Evolutionary conservation across 805 yeast species (phyloP).

Genomic region (Danielia reshetovae): DNA sequence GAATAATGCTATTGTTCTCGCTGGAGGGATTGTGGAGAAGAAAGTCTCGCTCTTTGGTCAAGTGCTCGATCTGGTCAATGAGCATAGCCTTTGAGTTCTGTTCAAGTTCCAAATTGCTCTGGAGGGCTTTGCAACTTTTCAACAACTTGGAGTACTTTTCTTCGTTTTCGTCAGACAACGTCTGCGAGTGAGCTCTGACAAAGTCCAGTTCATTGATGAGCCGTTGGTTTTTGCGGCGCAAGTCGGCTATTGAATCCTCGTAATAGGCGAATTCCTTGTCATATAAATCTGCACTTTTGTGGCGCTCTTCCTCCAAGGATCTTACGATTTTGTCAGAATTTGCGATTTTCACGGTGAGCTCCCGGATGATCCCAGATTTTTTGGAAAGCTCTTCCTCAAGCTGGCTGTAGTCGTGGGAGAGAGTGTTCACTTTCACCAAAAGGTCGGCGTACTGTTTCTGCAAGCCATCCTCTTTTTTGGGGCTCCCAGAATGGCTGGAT

Average conservation of each 20-base stretch:
- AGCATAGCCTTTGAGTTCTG: conserved; percentile 48
- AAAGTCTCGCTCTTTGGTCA: conserved; percentile 33
- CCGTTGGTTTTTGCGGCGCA: conserved; percentile 19
- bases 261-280: conserved; percentile 29
- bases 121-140: conserved; percentile 38
- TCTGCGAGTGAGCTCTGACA: conserved; percentile 5
- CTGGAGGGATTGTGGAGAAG: conserved; percentile 7
- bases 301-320: conserved; percentile 25
- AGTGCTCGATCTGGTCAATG: conserved; percentile 51
- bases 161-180: conserved; percentile 7
- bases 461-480: conserved; percentile 1
- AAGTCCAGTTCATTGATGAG: conserved; percentile 18
- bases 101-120: conserved; percentile 51
- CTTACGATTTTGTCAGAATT: conserved; percentile 27
- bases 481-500: background rate
- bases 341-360: conserved; percentile 23
- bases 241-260: conserved; percentile 30
- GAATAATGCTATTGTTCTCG: conserved; percentile 3
- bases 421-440: conserved; percentile 22
- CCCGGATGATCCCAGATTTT: conserved; percentile 23
- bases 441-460: conserved; percentile 31
- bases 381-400: conserved; percentile 28
- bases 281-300: conserved; percentile 24
- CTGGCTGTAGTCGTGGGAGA: conserved; percentile 25
- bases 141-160: conserved; percentile 27